Evolutionary conservation across 257 asterid genomes (phyloP), one percentile per base, ranked within the genome.

Genomic region (Thymus mandschuricus): DNA sequence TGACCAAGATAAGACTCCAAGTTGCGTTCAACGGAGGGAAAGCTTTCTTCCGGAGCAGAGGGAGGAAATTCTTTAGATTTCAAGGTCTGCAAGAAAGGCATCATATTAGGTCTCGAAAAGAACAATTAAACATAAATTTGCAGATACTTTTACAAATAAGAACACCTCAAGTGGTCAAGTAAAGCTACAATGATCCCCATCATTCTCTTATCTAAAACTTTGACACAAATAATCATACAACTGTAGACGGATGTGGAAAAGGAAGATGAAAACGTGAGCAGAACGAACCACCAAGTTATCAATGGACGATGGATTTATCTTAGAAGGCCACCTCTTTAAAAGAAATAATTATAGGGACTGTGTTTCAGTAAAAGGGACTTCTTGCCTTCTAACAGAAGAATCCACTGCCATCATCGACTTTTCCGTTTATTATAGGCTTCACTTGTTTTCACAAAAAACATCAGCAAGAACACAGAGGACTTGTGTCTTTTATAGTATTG

Each of bases 1-100:
- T 79, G 81, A 73, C 85, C 82, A 60, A 86, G 79, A 81, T 82
- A 87, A 7, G 96, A 84, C 82, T 81, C 95, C 78, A 88, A 70
- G 75, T 80, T 84, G 65, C 68, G 65, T 70, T 75, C 87, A 77
- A 33, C 29, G 2, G 83, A 68, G 10, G 83, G 81, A 44, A 34
- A 10, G 68, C 68, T 76, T 68, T 73, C 84, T 56, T 78, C 89
- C 9, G 65, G 83, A 67, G 80, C 72, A 27, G 74, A 77, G 44
- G 76, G 75, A 82, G 83, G 92, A 61, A 78, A 60, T 48, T 70
- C 80, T 75, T 75, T 87, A 12, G 90, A 75, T 82, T 87, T 86
- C 92, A 92, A 74, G 75, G 74, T 81, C 98, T 92, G 87, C 70
- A 72, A 74, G 62, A 63, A 33, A 40, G 41, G 60, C 56, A 65